Evolutionary conservation across 306 rosid species (phyloP).

Genomic region (Sindora glabra): DNA sequence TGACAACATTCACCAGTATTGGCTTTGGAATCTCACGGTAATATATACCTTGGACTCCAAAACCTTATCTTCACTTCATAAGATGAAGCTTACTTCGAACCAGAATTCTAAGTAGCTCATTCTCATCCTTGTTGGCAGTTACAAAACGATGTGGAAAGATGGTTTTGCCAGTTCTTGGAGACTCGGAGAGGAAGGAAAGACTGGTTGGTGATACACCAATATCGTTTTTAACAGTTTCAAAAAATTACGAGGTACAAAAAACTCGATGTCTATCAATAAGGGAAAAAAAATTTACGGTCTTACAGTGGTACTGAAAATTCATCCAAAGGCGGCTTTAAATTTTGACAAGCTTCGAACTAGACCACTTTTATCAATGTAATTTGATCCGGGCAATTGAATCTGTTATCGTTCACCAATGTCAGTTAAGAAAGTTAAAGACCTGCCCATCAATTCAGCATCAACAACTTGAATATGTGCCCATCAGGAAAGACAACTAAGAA

Average conservation of each 20-base stretch:
- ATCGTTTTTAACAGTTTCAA: too few relatives aligned
- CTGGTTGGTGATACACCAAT: too few relatives aligned
- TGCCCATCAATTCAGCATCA: background rate
- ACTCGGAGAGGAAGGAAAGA: background rate
- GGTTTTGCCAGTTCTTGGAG: background rate
- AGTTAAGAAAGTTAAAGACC: background rate
- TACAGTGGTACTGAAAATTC: too few relatives aligned
- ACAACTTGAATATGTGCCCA: background rate
- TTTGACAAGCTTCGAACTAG: too few relatives aligned
- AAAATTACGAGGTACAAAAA: too few relatives aligned
- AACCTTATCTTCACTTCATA: background rate
- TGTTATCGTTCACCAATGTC: background rate
- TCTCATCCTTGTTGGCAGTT: background rate
- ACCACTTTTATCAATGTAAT: too few relatives aligned
- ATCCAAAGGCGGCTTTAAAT: too few relatives aligned
- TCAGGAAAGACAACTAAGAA: constrained; percentile 2
- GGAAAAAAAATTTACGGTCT: too few relatives aligned
- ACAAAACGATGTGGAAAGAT: background rate
- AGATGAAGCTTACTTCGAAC: background rate
- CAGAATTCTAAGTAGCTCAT: background rate
- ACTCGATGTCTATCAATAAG: too few relatives aligned
- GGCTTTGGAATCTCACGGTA: constrained; percentile 4
- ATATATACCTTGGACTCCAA: background rate
- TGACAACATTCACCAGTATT: too few relatives aligned
- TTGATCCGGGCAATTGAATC: too few relatives aligned